phyloP scores from a whole-genome alignment of 257 asterid species.

The Solanum chmielewskii region DNA sequence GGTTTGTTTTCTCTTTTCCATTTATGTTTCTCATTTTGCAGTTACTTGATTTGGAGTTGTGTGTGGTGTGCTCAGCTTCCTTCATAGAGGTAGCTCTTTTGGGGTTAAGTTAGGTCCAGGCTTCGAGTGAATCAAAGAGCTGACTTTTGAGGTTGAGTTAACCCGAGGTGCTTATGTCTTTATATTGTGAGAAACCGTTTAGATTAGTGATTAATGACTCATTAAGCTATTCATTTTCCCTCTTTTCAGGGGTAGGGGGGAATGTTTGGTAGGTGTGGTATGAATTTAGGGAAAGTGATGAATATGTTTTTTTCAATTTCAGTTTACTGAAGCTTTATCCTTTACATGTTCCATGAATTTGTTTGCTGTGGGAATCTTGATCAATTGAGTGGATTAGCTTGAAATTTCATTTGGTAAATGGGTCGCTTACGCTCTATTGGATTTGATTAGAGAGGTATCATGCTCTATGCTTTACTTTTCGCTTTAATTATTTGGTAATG shows the following conservation, averaged over 20 bases:
- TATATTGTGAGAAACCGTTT: background rate
- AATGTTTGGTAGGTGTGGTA: background rate
- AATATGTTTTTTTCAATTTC: background rate
- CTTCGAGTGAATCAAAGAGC: background rate
- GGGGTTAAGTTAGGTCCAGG: too few species aligned
- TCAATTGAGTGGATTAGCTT: background rate
- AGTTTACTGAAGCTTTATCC: background rate
- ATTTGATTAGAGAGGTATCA: background rate
- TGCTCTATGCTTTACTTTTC: background rate
- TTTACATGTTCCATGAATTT: background rate
- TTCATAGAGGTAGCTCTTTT: too few species aligned
- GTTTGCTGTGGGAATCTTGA: background rate
- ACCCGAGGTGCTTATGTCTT: background rate
- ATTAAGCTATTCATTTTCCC: background rate
- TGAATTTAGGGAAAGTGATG: background rate
- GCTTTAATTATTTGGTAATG: background rate
- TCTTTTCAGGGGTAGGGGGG: background rate
- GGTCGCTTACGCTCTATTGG: background rate
- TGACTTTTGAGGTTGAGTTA: background rate
- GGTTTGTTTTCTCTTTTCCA: slow-evolving; percentile 2
- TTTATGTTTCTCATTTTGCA: background rate
- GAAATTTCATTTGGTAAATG: background rate
- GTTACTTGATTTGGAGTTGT: background rate
- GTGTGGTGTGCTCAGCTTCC: background rate
- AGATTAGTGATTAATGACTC: background rate